Evolutionary conservation across 768 basidiomycete genomes (phyloP).

Genomic region (Pilatotrama ljubarskyi): DNA sequence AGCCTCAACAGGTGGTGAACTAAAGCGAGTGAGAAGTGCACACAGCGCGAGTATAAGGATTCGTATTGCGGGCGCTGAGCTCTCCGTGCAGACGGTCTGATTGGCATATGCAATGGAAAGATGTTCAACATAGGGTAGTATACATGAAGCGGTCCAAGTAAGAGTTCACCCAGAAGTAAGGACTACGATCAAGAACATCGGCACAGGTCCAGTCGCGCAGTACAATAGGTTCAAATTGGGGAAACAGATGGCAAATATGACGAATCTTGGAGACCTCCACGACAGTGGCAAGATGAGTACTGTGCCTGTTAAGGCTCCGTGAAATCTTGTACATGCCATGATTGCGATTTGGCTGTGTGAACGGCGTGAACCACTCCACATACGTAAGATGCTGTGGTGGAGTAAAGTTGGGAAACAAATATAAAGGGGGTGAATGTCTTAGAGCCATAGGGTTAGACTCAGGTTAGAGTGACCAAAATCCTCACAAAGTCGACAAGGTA

Average conservation of each 20-base stretch:
- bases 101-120: no score
- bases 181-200: neutral
- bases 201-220: neutral
- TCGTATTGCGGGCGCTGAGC: no score
- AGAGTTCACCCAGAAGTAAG: neutral
- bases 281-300: conserved; percentile 23
- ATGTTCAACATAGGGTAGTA: no score
- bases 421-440: no score
- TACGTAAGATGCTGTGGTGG: conserved; percentile 33
- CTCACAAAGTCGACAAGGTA: no score
- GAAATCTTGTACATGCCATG: conserved; percentile 32
- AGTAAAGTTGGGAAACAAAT: no score
- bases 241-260: conserved; percentile 28
- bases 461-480: no score
- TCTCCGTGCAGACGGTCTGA: no score
- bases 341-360: conserved; percentile 22
- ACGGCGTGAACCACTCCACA: conserved; percentile 33
- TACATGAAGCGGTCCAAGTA: neutral
- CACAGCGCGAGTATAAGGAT: no score
- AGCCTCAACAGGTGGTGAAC: no score
- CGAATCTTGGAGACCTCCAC: conserved; percentile 28
- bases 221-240: neutral
- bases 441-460: no score
- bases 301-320: neutral
- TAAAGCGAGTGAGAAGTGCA: no score